Base-by-base conservation (phyloP, 2,329 filamentous ascomycete species). In the Nemania sp. region DNA sequence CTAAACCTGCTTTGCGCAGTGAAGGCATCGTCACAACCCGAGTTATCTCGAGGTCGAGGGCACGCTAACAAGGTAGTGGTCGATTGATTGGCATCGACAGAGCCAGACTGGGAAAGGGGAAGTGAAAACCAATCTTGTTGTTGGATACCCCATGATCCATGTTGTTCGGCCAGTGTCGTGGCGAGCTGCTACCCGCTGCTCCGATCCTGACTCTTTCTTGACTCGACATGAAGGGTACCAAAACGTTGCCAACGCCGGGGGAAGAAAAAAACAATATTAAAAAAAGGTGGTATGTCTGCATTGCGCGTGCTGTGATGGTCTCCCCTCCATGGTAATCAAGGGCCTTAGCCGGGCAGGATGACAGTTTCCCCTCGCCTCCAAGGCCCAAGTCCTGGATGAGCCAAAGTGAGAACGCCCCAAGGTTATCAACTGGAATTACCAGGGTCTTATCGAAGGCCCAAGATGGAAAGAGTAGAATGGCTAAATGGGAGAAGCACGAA, bases 291-390 rank as follows among this genome's bases (percentile, higher is more conserved):
- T 55, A 42, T 52, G 39, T 62, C 37, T 56, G 51, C 58, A 54
- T 59, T 51, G 51, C 49, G 34, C 17, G 52, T 25, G 51, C 47
- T 62, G 48, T 59, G 43, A 40, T 53, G 56, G 62, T 56, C 51
- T 57, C 40, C 55, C 62, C 56, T 57, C 59, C 56, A 63, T 55
- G 64, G 59, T 58, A 66, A 64, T 57, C 54, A 39, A 17, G 57
- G 42, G 55, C 54, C 35, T 35, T 54, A 67, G 47, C 25, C 25
- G 59, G 64, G 62, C 54, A 63, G 57, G 48, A 62, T 49, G 49
- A 60, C 63, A 56, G 60, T 45, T 57, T 56, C 58, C 62, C 63
- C 63, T 68, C 62, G 65, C 65, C 62, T 52, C 60, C 48, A 64
- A 56, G 57, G 59, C 52, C 54, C 51, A 67, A 60, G 49, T 55